Percentiles rank a stretch among this genome's conserved stretches.
Evolutionary conservation across 1,284 basidiomycete genomes (phyloP).

Genomic region (Psilocybe mexicana): DNA sequence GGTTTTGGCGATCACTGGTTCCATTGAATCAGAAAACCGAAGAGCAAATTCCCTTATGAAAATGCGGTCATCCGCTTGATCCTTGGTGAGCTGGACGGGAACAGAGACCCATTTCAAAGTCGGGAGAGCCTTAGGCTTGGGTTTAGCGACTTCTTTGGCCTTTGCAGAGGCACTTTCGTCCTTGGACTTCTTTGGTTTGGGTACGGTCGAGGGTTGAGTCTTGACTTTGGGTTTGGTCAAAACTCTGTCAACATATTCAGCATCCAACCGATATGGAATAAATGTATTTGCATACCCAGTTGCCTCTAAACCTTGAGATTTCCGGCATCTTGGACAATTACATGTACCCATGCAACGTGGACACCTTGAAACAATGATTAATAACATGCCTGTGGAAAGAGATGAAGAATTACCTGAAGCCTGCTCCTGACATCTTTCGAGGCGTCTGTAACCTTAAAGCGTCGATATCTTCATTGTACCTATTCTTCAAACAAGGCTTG

Average conservation of each 20-base stretch:
- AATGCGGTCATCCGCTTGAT: conserved; percentile 59
- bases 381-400: neutral
- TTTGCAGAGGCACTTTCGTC: conserved; percentile 3
- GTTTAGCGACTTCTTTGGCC: conserved; percentile 15
- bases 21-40: conserved; percentile 57
- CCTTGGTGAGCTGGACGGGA: conserved; percentile 41
- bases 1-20: conserved; percentile 46
- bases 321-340: conserved; percentile 66
- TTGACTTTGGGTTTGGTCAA: neutral
- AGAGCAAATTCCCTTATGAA: conserved; percentile 72
- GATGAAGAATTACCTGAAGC: conserved; percentile 48
- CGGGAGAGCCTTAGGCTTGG: conserved; percentile 32
- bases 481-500: conserved; percentile 61
- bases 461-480: conserved; percentile 57
- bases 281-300: conserved; percentile 48
- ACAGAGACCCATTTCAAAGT: conserved; percentile 52
- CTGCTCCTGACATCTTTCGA: conserved; percentile 21
- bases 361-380: conserved; percentile 46
- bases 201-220: neutral
- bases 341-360: conserved; percentile 66
- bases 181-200: conserved; percentile 18
- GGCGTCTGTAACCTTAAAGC: conserved; percentile 37
- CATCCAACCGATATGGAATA: neutral
- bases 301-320: conserved; percentile 57
- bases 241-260: neutral